Conservation (phyloP, 306 rosid genomes). For the Nissolia schottii region DNA sequence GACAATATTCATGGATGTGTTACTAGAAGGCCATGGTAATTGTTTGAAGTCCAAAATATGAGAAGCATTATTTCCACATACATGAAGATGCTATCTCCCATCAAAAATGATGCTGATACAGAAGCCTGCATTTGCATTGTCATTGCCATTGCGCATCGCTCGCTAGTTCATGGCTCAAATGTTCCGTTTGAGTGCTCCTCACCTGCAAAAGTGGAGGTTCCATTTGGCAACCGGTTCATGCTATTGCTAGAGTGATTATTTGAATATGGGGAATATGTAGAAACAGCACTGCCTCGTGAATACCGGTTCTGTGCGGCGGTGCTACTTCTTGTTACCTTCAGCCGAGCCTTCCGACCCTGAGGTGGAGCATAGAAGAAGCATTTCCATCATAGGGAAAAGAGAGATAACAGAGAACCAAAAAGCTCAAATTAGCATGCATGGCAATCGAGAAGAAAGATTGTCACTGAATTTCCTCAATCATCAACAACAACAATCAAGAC, state of each 20-base stretch:
- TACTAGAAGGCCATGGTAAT: not conserved
- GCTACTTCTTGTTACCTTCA: slow-evolving; percentile 87
- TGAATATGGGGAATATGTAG: slow-evolving; percentile 56
- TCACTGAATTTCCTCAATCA: not conserved
- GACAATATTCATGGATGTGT: not conserved
- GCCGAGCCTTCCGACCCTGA: slow-evolving; percentile 98
- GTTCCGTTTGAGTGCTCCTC: slow-evolving; percentile 79
- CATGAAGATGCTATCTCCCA: not conserved
- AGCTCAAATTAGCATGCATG: not conserved
- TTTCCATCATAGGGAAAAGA: not conserved
- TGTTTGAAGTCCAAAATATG: not conserved
- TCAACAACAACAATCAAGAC: too few relatives aligned
- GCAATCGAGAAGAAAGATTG: not conserved
- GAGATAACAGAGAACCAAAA: not conserved
- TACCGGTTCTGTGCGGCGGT: slow-evolving; percentile 70
- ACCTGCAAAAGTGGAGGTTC: slow-evolving; percentile 55
- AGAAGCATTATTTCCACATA: not conserved
- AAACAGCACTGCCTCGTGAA: slow-evolving; percentile 62
- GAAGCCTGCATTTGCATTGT: not conserved
- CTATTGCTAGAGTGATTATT: slow-evolving; percentile 47
- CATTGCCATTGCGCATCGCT: slow-evolving; percentile 14
- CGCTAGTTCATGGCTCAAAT: slow-evolving; percentile 44
- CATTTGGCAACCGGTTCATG: slow-evolving; percentile 64
- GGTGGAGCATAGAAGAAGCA: slow-evolving; percentile 12
- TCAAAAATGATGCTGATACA: not conserved